These are phyloP conservation scores for Gynochthodes officinalis DNA, from an alignment of 257 asterid species.

Conservation along the genomic window DNA sequence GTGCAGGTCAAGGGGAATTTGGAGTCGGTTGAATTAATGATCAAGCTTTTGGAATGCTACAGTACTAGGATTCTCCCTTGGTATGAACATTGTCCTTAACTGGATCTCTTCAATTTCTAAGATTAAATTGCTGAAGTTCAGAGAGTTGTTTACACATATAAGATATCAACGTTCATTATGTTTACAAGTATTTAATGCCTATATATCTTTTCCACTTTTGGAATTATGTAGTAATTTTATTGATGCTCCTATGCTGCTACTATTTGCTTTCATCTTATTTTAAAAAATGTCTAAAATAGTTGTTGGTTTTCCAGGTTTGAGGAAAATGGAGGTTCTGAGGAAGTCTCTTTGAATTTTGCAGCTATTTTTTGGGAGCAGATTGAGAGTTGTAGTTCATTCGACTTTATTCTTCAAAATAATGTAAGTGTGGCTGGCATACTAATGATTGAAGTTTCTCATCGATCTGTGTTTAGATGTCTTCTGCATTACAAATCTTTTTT, in stretches of 20 bases:
- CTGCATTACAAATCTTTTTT: background rate
- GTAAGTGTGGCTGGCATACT: slow-evolving; percentile 34
- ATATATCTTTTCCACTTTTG: background rate
- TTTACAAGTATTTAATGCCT: background rate
- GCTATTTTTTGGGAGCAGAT: slow-evolving; percentile 60
- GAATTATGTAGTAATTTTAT: background rate
- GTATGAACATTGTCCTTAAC: slow-evolving; percentile 33
- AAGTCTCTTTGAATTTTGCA: slow-evolving; percentile 56
- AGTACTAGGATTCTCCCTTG: slow-evolving; percentile 72
- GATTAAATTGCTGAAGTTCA: background rate
- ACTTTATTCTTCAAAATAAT: slow-evolving; percentile 32
- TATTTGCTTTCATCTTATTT: slow-evolving; percentile 19
- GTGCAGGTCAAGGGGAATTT: slow-evolving; percentile 59
- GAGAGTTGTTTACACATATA: background rate
- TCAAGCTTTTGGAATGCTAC: slow-evolving; percentile 74
- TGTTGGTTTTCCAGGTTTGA: slow-evolving; percentile 52
- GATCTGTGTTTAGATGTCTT: background rate
- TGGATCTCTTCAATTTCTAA: background rate
- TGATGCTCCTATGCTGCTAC: background rate
- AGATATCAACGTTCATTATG: background rate
- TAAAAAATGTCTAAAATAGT: slow-evolving; percentile 16
- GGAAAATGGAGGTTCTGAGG: slow-evolving; percentile 60
- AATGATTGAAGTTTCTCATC: background rate
- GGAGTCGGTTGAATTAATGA: slow-evolving; percentile 36
- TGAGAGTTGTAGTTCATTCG: slow-evolving; percentile 34